Evolutionary conservation across 73 alveolate species (phyloP).

Genomic region (Paramecium octaurelia): DNA sequence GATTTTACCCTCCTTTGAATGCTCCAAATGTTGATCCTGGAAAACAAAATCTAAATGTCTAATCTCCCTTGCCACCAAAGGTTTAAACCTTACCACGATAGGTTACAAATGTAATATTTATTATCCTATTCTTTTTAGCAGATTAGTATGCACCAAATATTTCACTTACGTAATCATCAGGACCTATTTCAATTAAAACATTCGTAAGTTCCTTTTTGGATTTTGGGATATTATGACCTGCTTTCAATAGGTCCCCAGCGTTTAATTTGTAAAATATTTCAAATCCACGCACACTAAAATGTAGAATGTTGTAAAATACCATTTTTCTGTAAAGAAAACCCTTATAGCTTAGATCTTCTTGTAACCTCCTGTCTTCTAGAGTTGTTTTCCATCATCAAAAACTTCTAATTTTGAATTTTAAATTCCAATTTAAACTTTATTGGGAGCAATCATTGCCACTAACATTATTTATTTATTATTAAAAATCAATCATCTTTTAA

Average conservation of each 20-base stretch:
- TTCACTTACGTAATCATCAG: constrained; percentile 49
- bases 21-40: constrained; percentile 1
- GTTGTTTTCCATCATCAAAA: constrained; percentile 13
- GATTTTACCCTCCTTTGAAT: constrained; percentile 49
- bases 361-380: background rate
- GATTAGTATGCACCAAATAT: background rate
- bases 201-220: background rate
- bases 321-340: constrained; percentile 5
- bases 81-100: constrained; percentile 28
- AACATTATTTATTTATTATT: background rate
- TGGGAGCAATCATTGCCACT: background rate
- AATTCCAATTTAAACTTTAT: background rate
- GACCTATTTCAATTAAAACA: constrained; percentile 14
- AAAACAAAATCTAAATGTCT: background rate
- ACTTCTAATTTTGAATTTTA: background rate
- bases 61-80: background rate
- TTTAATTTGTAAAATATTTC: constrained; percentile 28
- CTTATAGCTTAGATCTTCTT: constrained; percentile 11
- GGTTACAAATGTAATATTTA: constrained; percentile 1
- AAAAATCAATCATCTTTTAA: constrained; percentile 50
- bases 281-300: constrained; percentile 35
- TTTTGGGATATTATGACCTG: constrained; percentile 31
- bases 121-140: background rate
- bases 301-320: background rate
- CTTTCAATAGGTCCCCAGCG: constrained; percentile 3